A percentile compares a stretch with the other conserved stretches of the same genome.
These are phyloP conservation scores for Toxoplasma gondii DNA, from an alignment of 169 alveolate genomes.

Conservation along the genomic window DNA sequence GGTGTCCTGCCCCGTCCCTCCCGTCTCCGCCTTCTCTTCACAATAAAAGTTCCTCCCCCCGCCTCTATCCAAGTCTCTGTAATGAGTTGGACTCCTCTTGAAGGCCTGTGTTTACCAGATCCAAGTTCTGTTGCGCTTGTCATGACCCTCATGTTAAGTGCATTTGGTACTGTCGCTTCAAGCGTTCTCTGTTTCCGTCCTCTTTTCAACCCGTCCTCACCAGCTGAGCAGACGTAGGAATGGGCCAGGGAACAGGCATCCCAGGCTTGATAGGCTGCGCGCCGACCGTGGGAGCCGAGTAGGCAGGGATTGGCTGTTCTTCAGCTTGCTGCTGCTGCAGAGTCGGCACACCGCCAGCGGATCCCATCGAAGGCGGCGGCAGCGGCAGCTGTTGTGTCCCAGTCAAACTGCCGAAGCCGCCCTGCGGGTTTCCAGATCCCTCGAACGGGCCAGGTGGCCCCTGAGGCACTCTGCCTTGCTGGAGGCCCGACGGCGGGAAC, in stretches of 20 bases:
- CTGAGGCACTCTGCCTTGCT: neutral
- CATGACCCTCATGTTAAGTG: too few species aligned
- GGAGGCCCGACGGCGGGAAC: constrained; percentile 4
- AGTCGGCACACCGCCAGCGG: neutral
- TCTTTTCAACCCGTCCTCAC: too few species aligned
- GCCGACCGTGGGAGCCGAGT: constrained; percentile 62
- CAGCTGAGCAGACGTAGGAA: constrained; percentile 61
- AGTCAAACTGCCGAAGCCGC: neutral
- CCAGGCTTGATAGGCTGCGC: constrained; percentile 63
- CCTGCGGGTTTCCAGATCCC: neutral
- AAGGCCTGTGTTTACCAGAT: too few species aligned
- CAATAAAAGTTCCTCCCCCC: too few species aligned
- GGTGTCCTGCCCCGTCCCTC: too few species aligned
- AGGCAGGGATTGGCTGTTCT: constrained; percentile 29
- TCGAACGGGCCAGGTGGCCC: neutral
- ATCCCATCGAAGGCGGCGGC: neutral
- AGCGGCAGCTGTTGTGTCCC: neutral
- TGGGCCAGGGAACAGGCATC: constrained; percentile 66
- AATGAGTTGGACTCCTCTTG: too few species aligned
- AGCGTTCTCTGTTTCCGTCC: too few species aligned
- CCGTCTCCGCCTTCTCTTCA: too few species aligned
- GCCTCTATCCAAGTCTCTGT: too few species aligned
- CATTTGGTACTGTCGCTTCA: too few species aligned
- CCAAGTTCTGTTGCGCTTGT: too few species aligned
- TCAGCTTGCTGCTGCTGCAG: constrained; percentile 39